Evolutionary conservation across 768 basidiomycete genomes (phyloP), one percentile per base, ranked within the genome.

Genomic region (Phaffia tasmanica): DNA sequence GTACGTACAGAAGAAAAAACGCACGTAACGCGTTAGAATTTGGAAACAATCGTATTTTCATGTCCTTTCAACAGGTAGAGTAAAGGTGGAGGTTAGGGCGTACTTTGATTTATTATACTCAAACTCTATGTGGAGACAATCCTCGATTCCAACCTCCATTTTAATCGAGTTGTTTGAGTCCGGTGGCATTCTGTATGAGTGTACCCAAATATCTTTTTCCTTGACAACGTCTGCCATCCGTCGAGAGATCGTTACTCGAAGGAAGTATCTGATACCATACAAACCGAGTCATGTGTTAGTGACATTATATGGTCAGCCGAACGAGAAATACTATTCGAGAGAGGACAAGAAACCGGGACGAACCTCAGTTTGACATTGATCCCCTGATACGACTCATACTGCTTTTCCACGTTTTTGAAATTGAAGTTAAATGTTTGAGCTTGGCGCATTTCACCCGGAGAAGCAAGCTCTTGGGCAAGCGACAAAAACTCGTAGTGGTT

Each of bases 41-140:
- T 58, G 47, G 4, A 11, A 11, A 9, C 18, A n/a, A 57, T 32
- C 35, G 19, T 16, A 16, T 49, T 4, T 18, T 53, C 25, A 49
- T 23, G 14, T n/a, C 15, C 15, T 15, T 9, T 3, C 1, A 19
- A 16, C 62, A 29, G 32, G 32, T 42, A 30, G 30, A 54, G 32
- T 19, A 23, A 15, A 47, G 5, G 35, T 14, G 19, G 23, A 35
- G 16, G n/a, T 3, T 32, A n/a, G 8, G 23, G 80, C 87, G 70
- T 67, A 89, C 94, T 99, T 98, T 65, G 93, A 94, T 76, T 98
- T 97, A 81, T 99, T 97, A 79, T 99, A 98, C 79, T 98, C 95
- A 71, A 97, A 98, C 75, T 97, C 95, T 72, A 98, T 99, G 76
- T 98, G 94, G 72, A 98, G 77, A 76, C 95, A 98, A 74, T 98